A percentile compares a stretch with the other conserved stretches of the same genome.
Conservation (phyloP, 306 rosid species). For the peach (Prunus persica) region DNA sequence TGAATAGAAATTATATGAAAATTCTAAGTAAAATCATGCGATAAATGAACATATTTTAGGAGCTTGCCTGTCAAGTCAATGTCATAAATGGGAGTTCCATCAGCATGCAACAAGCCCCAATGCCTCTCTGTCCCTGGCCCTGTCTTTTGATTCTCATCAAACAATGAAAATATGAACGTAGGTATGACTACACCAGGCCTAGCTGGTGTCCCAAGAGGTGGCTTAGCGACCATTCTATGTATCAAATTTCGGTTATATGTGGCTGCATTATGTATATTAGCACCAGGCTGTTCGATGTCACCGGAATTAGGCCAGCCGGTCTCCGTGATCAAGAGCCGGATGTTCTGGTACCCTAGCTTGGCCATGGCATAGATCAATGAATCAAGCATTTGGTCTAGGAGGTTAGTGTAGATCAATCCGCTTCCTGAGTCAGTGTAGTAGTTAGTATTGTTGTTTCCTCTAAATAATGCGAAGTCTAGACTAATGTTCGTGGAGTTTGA, state of each 20-base stretch:
- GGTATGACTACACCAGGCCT: conserved; percentile 59
- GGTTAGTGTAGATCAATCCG: conserved; percentile 60
- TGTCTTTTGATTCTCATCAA: conserved; percentile 60
- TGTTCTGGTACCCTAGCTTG: conserved; percentile 56
- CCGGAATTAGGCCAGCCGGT: conserved; percentile 83
- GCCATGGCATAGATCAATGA: conserved; percentile 68
- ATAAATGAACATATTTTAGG: not conserved
- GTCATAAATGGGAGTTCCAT: conserved; percentile 59
- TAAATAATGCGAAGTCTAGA: conserved; percentile 64
- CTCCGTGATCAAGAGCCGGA: conserved; percentile 55
- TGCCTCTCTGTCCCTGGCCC: conserved; percentile 72
- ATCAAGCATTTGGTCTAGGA: conserved; percentile 87
- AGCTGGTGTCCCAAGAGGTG: conserved; percentile 63
- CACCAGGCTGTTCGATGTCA: conserved; percentile 46
- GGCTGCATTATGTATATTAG: conserved; percentile 59
- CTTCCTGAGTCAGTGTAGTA: conserved; percentile 35
- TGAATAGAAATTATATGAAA: too few species aligned
- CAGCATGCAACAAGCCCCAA: conserved; percentile 60
- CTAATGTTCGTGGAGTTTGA: conserved; percentile 35
- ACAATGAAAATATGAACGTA: conserved; percentile 66
- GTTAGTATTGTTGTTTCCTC: conserved; percentile 12
- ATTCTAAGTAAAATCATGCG: too few species aligned
- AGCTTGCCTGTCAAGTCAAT: conserved; percentile 54
- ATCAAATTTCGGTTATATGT: conserved; percentile 64
- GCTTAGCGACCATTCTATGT: conserved; percentile 42